phyloP scores from a whole-genome alignment of 164 flowering plant species.

The Sedum album region DNA sequence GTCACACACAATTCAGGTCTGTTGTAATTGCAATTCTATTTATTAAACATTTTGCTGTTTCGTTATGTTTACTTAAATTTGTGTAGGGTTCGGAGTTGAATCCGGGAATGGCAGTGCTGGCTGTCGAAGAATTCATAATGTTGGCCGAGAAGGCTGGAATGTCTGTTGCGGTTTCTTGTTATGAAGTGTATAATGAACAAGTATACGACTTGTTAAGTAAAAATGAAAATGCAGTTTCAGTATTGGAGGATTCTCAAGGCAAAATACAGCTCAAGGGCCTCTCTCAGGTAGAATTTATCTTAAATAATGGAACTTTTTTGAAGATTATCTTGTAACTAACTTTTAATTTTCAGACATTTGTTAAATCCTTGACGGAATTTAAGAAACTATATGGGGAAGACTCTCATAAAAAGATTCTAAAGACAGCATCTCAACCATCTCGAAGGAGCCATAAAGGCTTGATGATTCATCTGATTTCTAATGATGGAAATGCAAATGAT shows the following conservation, averaged over 20 bases:
- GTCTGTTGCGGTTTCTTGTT: conserved; percentile 36
- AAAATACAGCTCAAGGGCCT: conserved; percentile 61
- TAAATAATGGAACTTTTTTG: too few species aligned
- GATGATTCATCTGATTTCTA: conserved; percentile 33
- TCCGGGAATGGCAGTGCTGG: conserved; percentile 49
- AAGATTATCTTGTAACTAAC: neutral
- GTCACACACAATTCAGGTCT: conserved; percentile 51
- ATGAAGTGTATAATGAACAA: conserved; percentile 46
- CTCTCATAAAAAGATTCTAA: conserved; percentile 25
- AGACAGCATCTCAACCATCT: conserved; percentile 21
- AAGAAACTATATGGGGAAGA: conserved; percentile 23
- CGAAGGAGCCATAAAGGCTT: conserved; percentile 51
- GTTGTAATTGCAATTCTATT: neutral
- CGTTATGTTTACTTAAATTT: neutral
- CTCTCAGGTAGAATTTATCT: conserved; percentile 39
- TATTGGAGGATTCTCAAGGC: conserved; percentile 41
- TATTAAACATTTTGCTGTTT: neutral
- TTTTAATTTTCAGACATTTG: conserved; percentile 33
- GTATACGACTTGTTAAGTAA: conserved; percentile 46
- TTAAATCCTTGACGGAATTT: conserved; percentile 50
- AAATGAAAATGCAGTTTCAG: conserved; percentile 27
- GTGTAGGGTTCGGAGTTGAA: conserved; percentile 48
- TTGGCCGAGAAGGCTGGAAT: conserved; percentile 24
- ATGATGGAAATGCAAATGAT: conserved; percentile 16
- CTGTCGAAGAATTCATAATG: conserved; percentile 46